Conservation (phyloP, 1,284 basidiomycete genomes). For the Leucoagaricus sp. region DNA sequence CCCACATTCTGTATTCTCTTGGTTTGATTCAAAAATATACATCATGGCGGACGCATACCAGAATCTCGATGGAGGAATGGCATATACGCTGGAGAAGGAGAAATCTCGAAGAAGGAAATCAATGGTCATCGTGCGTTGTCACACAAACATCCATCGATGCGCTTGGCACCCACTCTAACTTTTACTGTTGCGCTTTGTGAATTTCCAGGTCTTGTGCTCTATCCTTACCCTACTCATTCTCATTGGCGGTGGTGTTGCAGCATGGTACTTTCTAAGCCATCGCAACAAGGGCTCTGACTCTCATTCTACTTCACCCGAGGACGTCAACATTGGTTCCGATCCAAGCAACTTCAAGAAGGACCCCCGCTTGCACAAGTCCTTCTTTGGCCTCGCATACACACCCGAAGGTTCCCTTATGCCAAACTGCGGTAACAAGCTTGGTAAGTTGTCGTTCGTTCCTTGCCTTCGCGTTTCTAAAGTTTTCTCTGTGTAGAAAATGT, state of each 20-base stretch:
- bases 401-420: slow-evolving; percentile 53
- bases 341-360: slow-evolving; percentile 68
- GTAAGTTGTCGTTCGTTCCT: slow-evolving; percentile 25
- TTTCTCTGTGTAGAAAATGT: slow-evolving; percentile 33
- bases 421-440: slow-evolving; percentile 45
- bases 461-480: slow-evolving; percentile 6
- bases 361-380: slow-evolving; percentile 55
- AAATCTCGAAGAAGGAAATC: slow-evolving; percentile 28
- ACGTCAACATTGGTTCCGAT: slow-evolving; percentile 37
- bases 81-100: slow-evolving; percentile 27
- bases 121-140: slow-evolving; percentile 33
- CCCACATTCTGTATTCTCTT: neutral
- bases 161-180: neutral
- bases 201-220: slow-evolving; percentile 4
- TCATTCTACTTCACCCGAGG: slow-evolving; percentile 14
- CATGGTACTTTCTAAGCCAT: slow-evolving; percentile 56
- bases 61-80: slow-evolving; percentile 22
- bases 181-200: neutral
- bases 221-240: slow-evolving; percentile 43
- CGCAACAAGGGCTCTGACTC: slow-evolving; percentile 30
- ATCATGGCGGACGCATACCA: slow-evolving; percentile 23
- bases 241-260: slow-evolving; percentile 49
- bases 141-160: neutral
- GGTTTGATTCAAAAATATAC: neutral
- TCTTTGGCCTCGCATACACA: slow-evolving; percentile 70